phyloP scores from a whole-genome alignment of 2,329 filamentous ascomycete species.

The Xylariales sp. region DNA sequence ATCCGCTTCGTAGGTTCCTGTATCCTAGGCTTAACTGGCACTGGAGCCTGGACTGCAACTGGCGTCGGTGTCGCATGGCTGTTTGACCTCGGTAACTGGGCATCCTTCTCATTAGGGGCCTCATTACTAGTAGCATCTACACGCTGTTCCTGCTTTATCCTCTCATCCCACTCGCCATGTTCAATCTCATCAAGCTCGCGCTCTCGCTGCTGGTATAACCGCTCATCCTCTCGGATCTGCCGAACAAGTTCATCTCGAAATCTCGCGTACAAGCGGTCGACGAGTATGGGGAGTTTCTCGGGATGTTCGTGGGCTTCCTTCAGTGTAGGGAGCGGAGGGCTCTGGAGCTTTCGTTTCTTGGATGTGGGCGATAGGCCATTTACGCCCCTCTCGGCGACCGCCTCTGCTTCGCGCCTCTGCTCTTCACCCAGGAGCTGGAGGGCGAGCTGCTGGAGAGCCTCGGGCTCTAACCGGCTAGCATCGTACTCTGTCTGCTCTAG shows the following conservation, averaged over 20 bases:
- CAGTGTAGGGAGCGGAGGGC: slow-evolving; percentile 71
- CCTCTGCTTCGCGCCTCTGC: slow-evolving; percentile 63
- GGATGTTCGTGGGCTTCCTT: slow-evolving; percentile 74
- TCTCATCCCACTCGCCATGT: slow-evolving; percentile 55
- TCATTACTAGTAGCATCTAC: slow-evolving; percentile 35
- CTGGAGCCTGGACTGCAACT: background rate
- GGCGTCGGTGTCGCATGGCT: slow-evolving; percentile 40
- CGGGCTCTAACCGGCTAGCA: slow-evolving; percentile 77
- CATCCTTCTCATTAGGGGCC: slow-evolving; percentile 32
- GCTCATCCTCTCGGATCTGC: slow-evolving; percentile 80
- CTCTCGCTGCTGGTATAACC: slow-evolving; percentile 70
- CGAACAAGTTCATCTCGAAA: slow-evolving; percentile 78
- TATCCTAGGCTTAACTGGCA: slow-evolving; percentile 32
- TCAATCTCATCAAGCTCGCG: slow-evolving; percentile 77
- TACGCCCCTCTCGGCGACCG: slow-evolving; percentile 54
- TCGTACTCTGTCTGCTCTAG: slow-evolving; percentile 78
- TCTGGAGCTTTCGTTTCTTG: slow-evolving; percentile 80
- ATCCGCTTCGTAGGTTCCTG: slow-evolving; percentile 38
- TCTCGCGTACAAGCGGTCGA: slow-evolving; percentile 78
- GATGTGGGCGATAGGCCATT: slow-evolving; percentile 65
- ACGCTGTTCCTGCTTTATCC: slow-evolving; percentile 38
- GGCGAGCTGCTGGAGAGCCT: slow-evolving; percentile 83
- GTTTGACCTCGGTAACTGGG: slow-evolving; percentile 37
- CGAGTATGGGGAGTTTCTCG: slow-evolving; percentile 75
- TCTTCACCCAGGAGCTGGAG: slow-evolving; percentile 81